Conservation (phyloP, 169 alveolate genomes). For the Ophryocystis elektroscirrha region DNA sequence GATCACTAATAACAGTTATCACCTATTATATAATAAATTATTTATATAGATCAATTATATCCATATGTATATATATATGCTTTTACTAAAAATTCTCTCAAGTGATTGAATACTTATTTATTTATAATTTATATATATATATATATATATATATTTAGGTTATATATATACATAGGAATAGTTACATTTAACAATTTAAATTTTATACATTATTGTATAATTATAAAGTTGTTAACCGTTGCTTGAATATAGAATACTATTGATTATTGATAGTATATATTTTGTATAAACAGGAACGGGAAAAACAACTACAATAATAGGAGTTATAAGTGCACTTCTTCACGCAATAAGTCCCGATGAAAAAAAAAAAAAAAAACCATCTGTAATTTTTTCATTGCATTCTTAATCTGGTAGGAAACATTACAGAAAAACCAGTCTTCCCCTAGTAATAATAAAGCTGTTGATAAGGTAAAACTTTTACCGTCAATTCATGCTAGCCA, state of each 20-base stretch:
- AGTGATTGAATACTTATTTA: neutral
- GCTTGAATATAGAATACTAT: neutral
- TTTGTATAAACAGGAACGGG: conserved; percentile 19
- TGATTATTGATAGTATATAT: neutral
- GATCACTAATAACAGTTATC: neutral
- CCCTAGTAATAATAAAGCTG: neutral
- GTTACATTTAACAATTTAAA: no score
- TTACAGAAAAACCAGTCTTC: neutral
- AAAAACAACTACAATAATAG: conserved; percentile 30
- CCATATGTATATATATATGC: neutral
- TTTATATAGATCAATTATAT: neutral
- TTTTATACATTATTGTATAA: neutral
- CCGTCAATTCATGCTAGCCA: no score
- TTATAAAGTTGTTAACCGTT: neutral
- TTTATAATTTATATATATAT: no score
- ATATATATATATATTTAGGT: no score
- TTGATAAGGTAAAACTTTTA: no score
- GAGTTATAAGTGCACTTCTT: conserved; percentile 21
- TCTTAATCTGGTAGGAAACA: neutral
- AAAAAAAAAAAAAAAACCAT: neutral
- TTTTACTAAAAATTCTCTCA: neutral
- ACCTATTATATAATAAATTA: neutral
- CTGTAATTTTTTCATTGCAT: neutral
- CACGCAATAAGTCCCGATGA: conserved; percentile 11
- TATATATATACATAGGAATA: no score